A percentile compares a stretch with the other conserved stretches of the same genome.
Conservation (phyloP, 768 basidiomycete genomes). For the Rhodotorula toruloides region DNA sequence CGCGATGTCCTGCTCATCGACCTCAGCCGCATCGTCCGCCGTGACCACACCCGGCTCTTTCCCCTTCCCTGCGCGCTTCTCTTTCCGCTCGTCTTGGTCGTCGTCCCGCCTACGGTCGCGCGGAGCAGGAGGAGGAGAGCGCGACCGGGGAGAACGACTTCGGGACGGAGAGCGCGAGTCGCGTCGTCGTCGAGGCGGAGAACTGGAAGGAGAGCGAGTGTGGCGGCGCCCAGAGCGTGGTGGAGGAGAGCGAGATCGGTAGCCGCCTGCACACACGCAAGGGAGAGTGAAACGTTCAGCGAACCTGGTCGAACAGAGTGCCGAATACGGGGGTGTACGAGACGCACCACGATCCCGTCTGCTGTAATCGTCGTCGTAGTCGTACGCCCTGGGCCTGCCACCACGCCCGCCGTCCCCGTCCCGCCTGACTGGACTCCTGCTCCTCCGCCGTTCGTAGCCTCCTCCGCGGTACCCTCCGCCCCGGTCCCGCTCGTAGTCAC, state of each 20-base stretch:
- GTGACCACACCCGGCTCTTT: constrained; percentile 5
- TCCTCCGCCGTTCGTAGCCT: constrained; percentile 16
- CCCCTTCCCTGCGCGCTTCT: background rate
- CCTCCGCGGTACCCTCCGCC: background rate
- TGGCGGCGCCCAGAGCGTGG: constrained; percentile 4
- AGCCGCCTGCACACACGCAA: background rate
- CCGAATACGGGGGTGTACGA: background rate
- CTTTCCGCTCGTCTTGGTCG: background rate
- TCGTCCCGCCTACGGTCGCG: background rate
- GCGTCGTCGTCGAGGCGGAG: background rate
- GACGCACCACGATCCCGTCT: constrained; percentile 8
- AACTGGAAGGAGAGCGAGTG: constrained; percentile 5
- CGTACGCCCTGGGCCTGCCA: background rate
- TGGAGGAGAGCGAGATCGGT: background rate
- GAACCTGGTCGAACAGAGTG: background rate
- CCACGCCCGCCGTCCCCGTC: background rate
- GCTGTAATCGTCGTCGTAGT: constrained; percentile 17
- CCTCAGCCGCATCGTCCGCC: constrained; percentile 51
- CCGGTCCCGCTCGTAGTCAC: background rate
- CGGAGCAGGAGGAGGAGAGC: constrained; percentile 7
- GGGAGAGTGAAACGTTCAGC: background rate
- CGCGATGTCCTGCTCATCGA: constrained; percentile 76
- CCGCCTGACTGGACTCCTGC: constrained; percentile 7
- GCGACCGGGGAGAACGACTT: background rate
- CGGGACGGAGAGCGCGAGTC: constrained; percentile 6